These are phyloP conservation scores for Juncus effusus DNA, from an alignment of 176 grass and related monocot species.

Conservation along the genomic window DNA sequence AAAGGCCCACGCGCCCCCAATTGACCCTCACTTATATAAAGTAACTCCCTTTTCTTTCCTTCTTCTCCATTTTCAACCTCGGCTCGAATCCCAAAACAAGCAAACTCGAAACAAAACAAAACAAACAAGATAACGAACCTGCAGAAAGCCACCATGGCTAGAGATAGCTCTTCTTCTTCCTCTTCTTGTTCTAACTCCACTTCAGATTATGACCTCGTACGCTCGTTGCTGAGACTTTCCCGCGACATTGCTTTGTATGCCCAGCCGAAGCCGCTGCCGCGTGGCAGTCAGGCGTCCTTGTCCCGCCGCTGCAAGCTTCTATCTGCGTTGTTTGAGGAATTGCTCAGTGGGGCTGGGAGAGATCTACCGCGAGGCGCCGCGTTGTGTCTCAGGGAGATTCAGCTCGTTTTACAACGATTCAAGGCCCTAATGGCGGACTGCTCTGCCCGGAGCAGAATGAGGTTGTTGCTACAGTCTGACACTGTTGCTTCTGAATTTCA, in stretches of 20 bases:
- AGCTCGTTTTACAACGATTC: slow-evolving; percentile 76
- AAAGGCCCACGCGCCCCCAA: slow-evolving; percentile 12
- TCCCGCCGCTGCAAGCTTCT: slow-evolving; percentile 56
- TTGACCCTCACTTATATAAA: slow-evolving; percentile 42
- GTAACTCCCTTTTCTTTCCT: background rate
- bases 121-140: too few relatives aligned
- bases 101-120: too few relatives aligned
- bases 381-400: slow-evolving; percentile 79
- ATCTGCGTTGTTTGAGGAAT: slow-evolving; percentile 65
- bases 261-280: slow-evolving; percentile 35
- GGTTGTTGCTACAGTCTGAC: slow-evolving; percentile 60
- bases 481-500: slow-evolving; percentile 46
- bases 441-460: slow-evolving; percentile 63
- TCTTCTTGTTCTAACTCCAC: slow-evolving; percentile 31
- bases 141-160: slow-evolving; percentile 11
- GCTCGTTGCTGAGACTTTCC: slow-evolving; percentile 55
- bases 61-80: background rate
- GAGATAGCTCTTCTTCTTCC: slow-evolving; percentile 24
- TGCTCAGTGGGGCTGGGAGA: slow-evolving; percentile 1
- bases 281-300: slow-evolving; percentile 44
- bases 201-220: slow-evolving; percentile 62
- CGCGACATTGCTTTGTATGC: slow-evolving; percentile 46
- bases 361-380: slow-evolving; percentile 56
- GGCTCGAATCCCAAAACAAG: background rate
- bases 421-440: slow-evolving; percentile 51